Evolutionary conservation across 2,329 filamentous ascomycete species (phyloP), one percentile per base, ranked within the genome.

Genomic region (Cercospora brassicicola): DNA sequence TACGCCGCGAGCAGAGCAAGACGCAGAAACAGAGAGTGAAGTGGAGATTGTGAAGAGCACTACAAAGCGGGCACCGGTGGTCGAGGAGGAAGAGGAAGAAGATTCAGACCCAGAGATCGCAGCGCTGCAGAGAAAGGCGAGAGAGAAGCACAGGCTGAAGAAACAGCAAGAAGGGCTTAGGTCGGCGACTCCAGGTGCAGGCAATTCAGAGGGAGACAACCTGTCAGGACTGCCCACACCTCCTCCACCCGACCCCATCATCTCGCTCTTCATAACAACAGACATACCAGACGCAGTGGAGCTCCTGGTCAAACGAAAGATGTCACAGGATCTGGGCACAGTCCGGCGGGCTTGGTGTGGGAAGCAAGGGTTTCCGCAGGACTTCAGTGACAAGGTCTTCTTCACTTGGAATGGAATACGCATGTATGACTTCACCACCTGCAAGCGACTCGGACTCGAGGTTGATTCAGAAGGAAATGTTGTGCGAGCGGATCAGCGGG

Each of bases 321-420:
- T 92, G 68, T 87, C 86, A 36, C 91, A 92, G 75, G 83, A 86
- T 2, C 82, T 97, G 5, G 85, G 86, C 68, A 82, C 90, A 65
- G 87, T 94, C 5, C 86, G 89, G 51, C 78, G 87, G 42, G 87
- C 86, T 11, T 97, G 93, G 91, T 87, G 90, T 73, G 80, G 82
- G 11, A 84, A 84, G 64, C 90, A 94, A 75, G 78, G 78, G 1
- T 85, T 88, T 57, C 78, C 82, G 1, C 79, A 81, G 2, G 81
- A 85, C 2, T 77, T 84, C 26, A 79, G 84, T 2, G 80, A 84
- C 4, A 81, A 83, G 0, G 82, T 96, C 18, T 90, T 95, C 73
- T 84, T 98, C 65, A 95, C 92, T 0, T 97, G 92, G 90, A 89
- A 89, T 70, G 86, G 87, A 28, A 87, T 87, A 67, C 87, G 88